Conservation (phyloP, 345 rosid genomes). For the Sisymbrium irio region DNA sequence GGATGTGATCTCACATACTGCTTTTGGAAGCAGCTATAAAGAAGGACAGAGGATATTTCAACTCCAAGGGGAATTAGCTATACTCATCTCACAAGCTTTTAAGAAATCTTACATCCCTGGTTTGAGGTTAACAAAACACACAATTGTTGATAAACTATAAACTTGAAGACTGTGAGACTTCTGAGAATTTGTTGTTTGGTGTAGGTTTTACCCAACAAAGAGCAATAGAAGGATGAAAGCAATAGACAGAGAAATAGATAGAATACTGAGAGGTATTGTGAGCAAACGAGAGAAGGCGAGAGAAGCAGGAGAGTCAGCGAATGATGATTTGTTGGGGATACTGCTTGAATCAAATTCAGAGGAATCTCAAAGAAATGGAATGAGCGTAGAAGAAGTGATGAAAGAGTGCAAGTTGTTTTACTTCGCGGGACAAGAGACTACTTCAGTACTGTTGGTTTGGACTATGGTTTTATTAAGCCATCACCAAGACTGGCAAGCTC, state of each 20-base stretch:
- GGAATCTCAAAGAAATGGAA: conserved; percentile 41
- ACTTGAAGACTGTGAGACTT: background rate
- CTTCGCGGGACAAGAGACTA: conserved; percentile 40
- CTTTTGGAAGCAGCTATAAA: conserved; percentile 42
- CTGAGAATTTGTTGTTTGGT: background rate
- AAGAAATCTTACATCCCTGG: conserved; percentile 40
- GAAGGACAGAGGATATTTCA: conserved; percentile 40
- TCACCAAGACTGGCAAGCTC: conserved; percentile 40
- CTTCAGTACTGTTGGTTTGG: conserved; percentile 40
- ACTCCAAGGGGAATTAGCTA: conserved; percentile 34
- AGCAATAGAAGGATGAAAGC: conserved; percentile 41
- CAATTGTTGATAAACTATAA: background rate
- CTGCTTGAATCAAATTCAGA: conserved; percentile 40
- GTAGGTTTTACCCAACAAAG: conserved; percentile 49
- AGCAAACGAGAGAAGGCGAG: conserved; percentile 40
- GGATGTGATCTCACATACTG: conserved; percentile 43
- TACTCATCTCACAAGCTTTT: conserved; percentile 30
- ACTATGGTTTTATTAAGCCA: conserved; percentile 36
- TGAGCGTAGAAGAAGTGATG: conserved; percentile 42
- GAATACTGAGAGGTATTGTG: conserved; percentile 32
- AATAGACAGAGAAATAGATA: conserved; percentile 34
- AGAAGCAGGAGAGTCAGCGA: conserved; percentile 31
- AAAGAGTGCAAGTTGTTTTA: conserved; percentile 39
- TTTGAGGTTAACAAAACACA: conserved; percentile 12
- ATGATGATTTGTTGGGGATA: conserved; percentile 45